Base-by-base conservation (phyloP, 805 yeast species). In the Komagataella populi region DNA sequence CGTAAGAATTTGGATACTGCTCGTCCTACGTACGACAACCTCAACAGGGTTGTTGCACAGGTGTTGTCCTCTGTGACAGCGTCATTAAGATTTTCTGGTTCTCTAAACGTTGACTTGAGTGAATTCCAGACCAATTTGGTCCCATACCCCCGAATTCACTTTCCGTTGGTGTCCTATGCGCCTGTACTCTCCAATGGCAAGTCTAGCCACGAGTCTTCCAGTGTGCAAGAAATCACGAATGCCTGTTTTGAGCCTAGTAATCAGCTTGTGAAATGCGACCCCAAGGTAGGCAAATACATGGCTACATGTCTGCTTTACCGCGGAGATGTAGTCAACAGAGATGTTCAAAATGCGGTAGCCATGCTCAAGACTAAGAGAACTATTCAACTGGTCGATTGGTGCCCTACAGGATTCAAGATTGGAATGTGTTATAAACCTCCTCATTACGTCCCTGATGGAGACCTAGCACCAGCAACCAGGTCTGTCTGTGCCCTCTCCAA, bases 391-490 rank as follows among this genome's bases (percentile, higher is more conserved):
- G 96, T 88, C 56, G 95, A 88, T 71, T 88, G 96, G 96, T 87
- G 95, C 67, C 96, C 96, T 59, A 87, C 96, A 52, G 96, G 96
- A 53, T 88, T 88, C 84, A 88, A 88, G 77, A 85, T 88, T 65
- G 96, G 96, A 73, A 87, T 88, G 65, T 88, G 96, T 73, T 84
- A 84, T 72, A 89, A 87, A 72, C 93, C 95, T 53, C 96, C 96
- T 51, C 85, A 87, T 58, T 84, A 85, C 57, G 87, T 87, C 55
- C 81, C 81, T 54, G 81, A 82, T 49, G 84, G 91, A 53, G 91
- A 84, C 65, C 73, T 87, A 59, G 93, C 96, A 49, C 72, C 80
- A 61, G 95, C 87, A 51, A 80, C 82, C 64, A 84, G 96, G 70
- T 95, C 96, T 55, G 93, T 88, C 51, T 88, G 96, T 72, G 82